A percentile compares a stretch with the other conserved stretches of the same genome.
These are phyloP conservation scores for Phytophthora sp. DNA, from an alignment of 352 stramenopile species.

Conservation along the genomic window DNA sequence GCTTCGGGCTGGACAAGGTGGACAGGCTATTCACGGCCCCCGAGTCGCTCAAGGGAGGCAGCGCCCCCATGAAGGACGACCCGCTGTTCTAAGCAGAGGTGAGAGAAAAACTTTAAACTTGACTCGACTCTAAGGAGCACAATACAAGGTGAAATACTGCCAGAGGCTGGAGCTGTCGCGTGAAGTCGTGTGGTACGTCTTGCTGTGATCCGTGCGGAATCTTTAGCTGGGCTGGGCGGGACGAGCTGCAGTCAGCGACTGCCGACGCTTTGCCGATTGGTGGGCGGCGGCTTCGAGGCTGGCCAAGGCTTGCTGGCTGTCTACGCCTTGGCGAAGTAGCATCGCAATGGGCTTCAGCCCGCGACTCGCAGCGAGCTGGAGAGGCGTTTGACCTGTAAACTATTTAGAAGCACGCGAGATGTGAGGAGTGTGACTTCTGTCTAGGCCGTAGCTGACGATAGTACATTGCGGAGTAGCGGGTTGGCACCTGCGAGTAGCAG, in stretches of 20 bases:
- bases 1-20: constrained; percentile 53
- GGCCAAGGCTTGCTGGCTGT: constrained; percentile 32
- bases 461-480: constrained; percentile 63
- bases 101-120: not conserved
- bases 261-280: constrained; percentile 9
- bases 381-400: constrained; percentile 56
- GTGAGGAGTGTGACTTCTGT: not conserved
- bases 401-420: constrained; percentile 12
- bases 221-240: not conserved
- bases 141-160: constrained; percentile 9
- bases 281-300: constrained; percentile 21
- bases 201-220: not conserved
- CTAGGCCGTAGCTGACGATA: not conserved
- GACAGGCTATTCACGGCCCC: constrained; percentile 74
- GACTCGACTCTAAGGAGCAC: constrained; percentile 1
- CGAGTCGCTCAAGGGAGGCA: constrained; percentile 78
- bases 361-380: constrained; percentile 40
- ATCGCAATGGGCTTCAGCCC: constrained; percentile 31
- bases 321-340: constrained; percentile 43
- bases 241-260: not conserved
- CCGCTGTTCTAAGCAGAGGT: constrained; percentile 63
- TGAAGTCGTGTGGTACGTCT: constrained; percentile 5
- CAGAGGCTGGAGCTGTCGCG: not conserved
- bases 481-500: constrained; percentile 63
- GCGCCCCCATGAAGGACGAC: constrained; percentile 82